These are phyloP conservation scores for Wickerhamomyces tratensis DNA, from an alignment of 805 yeast species.

Conservation along the genomic window DNA sequence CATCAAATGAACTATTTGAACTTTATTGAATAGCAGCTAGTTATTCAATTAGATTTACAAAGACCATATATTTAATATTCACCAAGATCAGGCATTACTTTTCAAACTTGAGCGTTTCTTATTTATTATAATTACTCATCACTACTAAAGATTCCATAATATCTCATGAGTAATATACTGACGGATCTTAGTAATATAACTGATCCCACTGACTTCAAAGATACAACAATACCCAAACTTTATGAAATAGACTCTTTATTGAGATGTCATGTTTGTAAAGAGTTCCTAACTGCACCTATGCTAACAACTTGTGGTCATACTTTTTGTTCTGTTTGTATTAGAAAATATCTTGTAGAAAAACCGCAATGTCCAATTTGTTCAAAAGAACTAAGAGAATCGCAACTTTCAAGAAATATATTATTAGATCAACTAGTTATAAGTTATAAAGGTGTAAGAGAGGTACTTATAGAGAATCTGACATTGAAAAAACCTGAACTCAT, in stretches of 20 bases:
- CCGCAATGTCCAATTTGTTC: constrained; percentile 74
- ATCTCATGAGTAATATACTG: neutral
- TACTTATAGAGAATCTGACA: constrained; percentile 23
- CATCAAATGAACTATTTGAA: no score
- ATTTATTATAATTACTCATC: no score
- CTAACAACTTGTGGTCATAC: constrained; percentile 81
- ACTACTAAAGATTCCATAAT: no score
- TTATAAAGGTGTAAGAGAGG: constrained; percentile 33
- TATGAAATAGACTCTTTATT: constrained; percentile 58
- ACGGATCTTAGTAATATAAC: constrained; percentile 21
- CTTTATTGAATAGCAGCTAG: no score
- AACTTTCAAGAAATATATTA: constrained; percentile 52
- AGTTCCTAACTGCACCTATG: constrained; percentile 69
- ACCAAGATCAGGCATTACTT: no score
- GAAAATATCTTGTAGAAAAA: constrained; percentile 53
- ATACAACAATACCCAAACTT: constrained; percentile 44
- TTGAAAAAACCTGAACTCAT: neutral
- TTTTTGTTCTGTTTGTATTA: constrained; percentile 80
- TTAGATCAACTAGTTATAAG: constrained; percentile 64
- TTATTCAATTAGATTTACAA: no score
- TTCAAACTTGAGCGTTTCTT: no score
- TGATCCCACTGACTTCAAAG: constrained; percentile 68
- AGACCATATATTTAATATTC: no score
- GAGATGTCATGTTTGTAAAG: constrained; percentile 85
- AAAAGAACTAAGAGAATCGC: constrained; percentile 58